Base-by-base conservation (phyloP, 2,329 filamentous ascomycete species). In the Hymenoscyphus repandus region DNA sequence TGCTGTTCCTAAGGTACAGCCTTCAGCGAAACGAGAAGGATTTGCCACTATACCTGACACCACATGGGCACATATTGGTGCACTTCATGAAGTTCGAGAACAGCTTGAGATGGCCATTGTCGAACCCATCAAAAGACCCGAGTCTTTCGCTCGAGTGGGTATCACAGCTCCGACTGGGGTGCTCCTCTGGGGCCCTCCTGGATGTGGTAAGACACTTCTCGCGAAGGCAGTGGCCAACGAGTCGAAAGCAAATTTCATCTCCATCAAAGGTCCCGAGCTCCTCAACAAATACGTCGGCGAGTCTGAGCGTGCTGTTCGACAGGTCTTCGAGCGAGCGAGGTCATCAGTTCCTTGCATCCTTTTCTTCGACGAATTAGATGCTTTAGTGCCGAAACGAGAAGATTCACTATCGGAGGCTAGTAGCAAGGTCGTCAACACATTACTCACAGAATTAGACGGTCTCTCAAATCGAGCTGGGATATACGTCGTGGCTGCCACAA, bases 241-340 rank as follows among this genome's bases (percentile, higher is more conserved):
- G 67, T 91, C 88, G 6, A 90, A 92, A 67, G 93, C 93, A 43
- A 97, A 96, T 69, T 99, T 99, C 74, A 99, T 99, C 69, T 90
- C 90, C 47, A 90, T 99, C 70, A 96, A 96, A 69, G 93, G 93
- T 0, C 93, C 93, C 0, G 93, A 99, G 67, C 76, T 99, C 9
- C 79, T 99, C 41, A 97, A 97, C 75, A 99, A 97, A 70, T 99
- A 92, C 66, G 91, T 99, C 9, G 93, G 93, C 59, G 93, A 99
- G 70, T 95, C 89, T 6, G 93, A 99, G 71, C 86, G 92, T 10
- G 89, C 91, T 0, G 87, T 99, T 1, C 84, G 93, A 18, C 90
- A 95, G 66, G 86, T 97, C 0, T 99, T 99, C 69, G 82, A 85
- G 57, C 85, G 92, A 13, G 93, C 93, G 1, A 82, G 91, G 46